A percentile compares a stretch with the other conserved stretches of the same genome.
Conservation (phyloP, 2,329 filamentous ascomycete species). For the Claviceps monticola region DNA sequence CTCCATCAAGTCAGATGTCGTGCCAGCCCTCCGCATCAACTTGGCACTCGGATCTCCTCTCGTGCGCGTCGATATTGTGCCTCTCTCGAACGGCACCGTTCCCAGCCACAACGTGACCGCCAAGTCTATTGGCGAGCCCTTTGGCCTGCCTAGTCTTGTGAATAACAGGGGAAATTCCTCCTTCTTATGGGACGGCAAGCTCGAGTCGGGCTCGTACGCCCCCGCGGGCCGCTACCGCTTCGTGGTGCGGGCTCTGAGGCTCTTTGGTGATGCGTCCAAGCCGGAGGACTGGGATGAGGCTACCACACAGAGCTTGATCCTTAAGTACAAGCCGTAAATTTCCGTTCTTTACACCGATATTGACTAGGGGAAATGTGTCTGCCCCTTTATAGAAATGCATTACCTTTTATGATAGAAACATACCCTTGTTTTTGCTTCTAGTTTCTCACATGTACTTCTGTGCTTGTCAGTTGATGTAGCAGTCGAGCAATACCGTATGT, state of each 20-base stretch:
- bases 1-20: constrained; percentile 10
- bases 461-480: too few species aligned
- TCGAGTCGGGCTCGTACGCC: constrained; percentile 30
- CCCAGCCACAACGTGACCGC: constrained; percentile 22
- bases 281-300: constrained; percentile 30
- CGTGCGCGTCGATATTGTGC: constrained; percentile 29
- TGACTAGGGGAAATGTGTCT: too few species aligned
- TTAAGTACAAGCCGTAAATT: constrained; percentile 21
- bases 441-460: too few species aligned
- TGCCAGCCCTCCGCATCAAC: constrained; percentile 8
- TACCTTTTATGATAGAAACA: too few species aligned
- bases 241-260: constrained; percentile 29
- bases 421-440: too few species aligned
- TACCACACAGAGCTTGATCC: constrained; percentile 27
- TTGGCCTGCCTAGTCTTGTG: constrained; percentile 22
- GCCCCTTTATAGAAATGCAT: too few species aligned
- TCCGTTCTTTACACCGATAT: too few species aligned
- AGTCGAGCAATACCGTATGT: too few species aligned
- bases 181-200: constrained; percentile 27
- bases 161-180: constrained; percentile 3
- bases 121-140: constrained; percentile 25
- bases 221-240: constrained; percentile 35
- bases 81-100: constrained; percentile 8
- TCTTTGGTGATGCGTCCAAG: constrained; percentile 31
- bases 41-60: constrained; percentile 30